Evolutionary conservation across 208 protist species (phyloP).

Genomic region (Naegleria fowleri): DNA sequence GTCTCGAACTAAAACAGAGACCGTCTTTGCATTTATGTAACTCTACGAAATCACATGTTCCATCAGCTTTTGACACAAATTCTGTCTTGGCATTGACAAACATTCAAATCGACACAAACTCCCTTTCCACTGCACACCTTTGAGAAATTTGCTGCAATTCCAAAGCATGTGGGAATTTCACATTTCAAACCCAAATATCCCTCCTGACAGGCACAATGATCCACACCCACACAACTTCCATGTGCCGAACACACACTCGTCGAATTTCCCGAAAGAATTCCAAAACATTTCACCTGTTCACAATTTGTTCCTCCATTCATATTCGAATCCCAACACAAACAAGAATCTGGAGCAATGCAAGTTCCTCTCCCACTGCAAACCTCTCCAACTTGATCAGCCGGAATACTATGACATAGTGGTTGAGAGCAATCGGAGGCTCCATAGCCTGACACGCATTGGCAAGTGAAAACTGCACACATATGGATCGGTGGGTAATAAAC

Average conservation of each 20-base stretch:
- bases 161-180: background rate
- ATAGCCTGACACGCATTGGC: background rate
- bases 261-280: background rate
- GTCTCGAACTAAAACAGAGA: no score
- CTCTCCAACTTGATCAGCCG: background rate
- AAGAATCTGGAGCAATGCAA: background rate
- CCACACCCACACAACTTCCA: background rate
- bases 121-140: background rate
- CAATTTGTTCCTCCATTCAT: background rate
- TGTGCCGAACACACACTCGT: background rate
- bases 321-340: background rate
- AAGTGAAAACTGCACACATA: no score
- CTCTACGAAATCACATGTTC: no score
- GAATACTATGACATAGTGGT: background rate
- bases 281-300: background rate
- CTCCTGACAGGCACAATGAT: background rate
- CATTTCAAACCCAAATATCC: background rate
- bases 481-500: no score
- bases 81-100: no score
- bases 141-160: background rate
- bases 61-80: no score
- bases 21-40: no score
- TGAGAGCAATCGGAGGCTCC: background rate
- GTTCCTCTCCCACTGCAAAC: background rate
- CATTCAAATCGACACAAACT: background rate